phyloP scores from a whole-genome alignment of 2,329 filamentous ascomycete genomes.

The Zopfia rhizophila region DNA sequence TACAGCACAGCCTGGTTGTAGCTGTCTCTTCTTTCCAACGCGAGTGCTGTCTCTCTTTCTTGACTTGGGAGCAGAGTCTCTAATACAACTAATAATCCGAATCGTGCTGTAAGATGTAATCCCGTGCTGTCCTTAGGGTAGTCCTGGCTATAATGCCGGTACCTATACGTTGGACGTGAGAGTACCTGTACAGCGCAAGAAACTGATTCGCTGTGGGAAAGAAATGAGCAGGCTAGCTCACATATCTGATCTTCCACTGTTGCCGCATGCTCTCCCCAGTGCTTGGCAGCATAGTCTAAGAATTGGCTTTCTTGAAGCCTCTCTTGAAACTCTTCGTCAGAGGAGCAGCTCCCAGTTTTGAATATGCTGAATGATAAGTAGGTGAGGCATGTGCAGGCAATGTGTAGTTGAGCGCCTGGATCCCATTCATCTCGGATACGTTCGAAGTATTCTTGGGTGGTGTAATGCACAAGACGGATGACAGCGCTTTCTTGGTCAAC shows the following conservation, averaged over 20 bases:
- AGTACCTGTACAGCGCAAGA: constrained; percentile 5
- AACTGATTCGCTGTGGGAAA: constrained; percentile 2
- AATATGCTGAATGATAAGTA: constrained; percentile 37
- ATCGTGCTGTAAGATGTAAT: constrained; percentile 3
- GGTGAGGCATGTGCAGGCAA: constrained; percentile 32
- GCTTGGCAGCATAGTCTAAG: constrained; percentile 10
- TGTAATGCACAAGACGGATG: constrained; percentile 30
- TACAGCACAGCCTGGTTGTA: not conserved
- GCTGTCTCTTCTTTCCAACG: constrained; percentile 1
- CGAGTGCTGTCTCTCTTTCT: constrained; percentile 2
- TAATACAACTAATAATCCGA: constrained; percentile 6
- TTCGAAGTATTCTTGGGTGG: constrained; percentile 29
- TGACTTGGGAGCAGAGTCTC: constrained; percentile 1
- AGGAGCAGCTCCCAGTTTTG: constrained; percentile 8
- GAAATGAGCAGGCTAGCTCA: constrained; percentile 6
- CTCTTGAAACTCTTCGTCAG: constrained; percentile 18
- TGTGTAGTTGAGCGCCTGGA: constrained; percentile 22
- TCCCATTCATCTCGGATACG: constrained; percentile 28
- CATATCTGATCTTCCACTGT: constrained; percentile 3
- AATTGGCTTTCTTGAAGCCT: constrained; percentile 14
- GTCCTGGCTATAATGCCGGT: constrained; percentile 1
- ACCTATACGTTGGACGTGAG: not conserved
- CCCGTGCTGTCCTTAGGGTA: constrained; percentile 2
- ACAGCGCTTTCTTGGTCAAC: constrained; percentile 33
- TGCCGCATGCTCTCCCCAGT: constrained; percentile 7